Percentiles rank a stretch among this genome's conserved stretches.
Conservation (phyloP, 2,329 filamentous ascomycete genomes). For the Alternaria sp. region DNA sequence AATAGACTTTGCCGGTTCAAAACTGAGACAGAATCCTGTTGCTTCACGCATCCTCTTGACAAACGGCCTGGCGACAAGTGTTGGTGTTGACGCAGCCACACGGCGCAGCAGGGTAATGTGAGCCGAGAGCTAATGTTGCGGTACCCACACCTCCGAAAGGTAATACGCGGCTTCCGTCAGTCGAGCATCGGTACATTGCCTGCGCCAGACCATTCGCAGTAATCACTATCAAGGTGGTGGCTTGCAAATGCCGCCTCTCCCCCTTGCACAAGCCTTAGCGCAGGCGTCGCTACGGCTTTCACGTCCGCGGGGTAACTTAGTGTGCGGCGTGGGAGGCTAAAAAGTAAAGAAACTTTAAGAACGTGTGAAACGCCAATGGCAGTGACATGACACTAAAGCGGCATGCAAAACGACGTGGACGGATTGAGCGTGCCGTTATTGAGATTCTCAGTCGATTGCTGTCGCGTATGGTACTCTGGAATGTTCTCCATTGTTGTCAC, state of each 20-base stretch:
- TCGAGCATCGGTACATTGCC: constrained; percentile 22
- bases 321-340: constrained; percentile 15
- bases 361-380: background rate
- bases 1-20: constrained; percentile 1
- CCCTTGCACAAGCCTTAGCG: constrained; percentile 12
- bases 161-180: constrained; percentile 20
- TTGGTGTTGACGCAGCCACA: constrained; percentile 17
- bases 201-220: constrained; percentile 16
- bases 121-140: constrained; percentile 11
- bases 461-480: constrained; percentile 20
- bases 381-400: constrained; percentile 16
- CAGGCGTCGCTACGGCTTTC: constrained; percentile 8
- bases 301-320: constrained; percentile 17
- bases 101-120: constrained; percentile 16
- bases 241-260: constrained; percentile 16
- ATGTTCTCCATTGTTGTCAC: constrained; percentile 7
- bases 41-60: constrained; percentile 3
- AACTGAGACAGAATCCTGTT: background rate
- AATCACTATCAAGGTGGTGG: constrained; percentile 14
- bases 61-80: constrained; percentile 7
- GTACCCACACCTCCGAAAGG: constrained; percentile 6
- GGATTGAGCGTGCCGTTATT: constrained; percentile 13
- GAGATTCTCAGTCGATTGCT: constrained; percentile 14
- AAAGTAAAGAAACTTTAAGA: constrained; percentile 16
- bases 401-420: constrained; percentile 10